phyloP scores from a whole-genome alignment of 306 rosid species.

The Malus domestica region DNA sequence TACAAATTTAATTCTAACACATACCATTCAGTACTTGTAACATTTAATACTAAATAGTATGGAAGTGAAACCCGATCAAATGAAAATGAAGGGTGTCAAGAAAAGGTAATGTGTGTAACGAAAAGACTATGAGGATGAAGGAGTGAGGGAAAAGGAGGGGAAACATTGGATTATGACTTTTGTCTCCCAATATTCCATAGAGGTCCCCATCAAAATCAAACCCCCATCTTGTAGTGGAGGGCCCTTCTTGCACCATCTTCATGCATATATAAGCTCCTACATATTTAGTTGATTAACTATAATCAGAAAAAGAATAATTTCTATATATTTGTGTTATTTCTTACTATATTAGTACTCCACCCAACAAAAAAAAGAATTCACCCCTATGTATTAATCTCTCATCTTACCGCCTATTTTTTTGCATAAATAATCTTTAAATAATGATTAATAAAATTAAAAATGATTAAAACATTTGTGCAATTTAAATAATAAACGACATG shows the following conservation, averaged over 20 bases:
- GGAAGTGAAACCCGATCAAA: not conserved
- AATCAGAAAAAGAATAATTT: not conserved
- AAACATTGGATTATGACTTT: slow-evolving; percentile 52
- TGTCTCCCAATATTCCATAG: slow-evolving; percentile 83
- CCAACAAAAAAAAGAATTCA: not conserved
- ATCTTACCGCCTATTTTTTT: not conserved
- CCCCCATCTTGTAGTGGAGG: slow-evolving; percentile 36
- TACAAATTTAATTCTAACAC: too few species aligned
- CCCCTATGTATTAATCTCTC: not conserved
- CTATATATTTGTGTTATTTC: not conserved
- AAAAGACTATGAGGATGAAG: slow-evolving; percentile 34
- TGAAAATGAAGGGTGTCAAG: slow-evolving; percentile 52
- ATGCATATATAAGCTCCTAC: not conserved
- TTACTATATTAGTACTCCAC: not conserved
- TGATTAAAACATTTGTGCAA: not conserved
- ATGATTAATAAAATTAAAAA: too few species aligned
- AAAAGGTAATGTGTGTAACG: slow-evolving; percentile 41
- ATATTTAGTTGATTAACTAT: not conserved
- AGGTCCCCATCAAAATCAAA: slow-evolving; percentile 59
- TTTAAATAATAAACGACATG: too few species aligned
- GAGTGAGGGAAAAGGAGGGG: slow-evolving; percentile 31
- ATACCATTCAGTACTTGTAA: too few species aligned
- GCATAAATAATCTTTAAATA: too few species aligned
- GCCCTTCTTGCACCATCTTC: slow-evolving; percentile 36
- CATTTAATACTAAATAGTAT: too few species aligned